Base-by-base conservation (phyloP, 345 rosid species). In the Clarkia xantiana region DNA sequence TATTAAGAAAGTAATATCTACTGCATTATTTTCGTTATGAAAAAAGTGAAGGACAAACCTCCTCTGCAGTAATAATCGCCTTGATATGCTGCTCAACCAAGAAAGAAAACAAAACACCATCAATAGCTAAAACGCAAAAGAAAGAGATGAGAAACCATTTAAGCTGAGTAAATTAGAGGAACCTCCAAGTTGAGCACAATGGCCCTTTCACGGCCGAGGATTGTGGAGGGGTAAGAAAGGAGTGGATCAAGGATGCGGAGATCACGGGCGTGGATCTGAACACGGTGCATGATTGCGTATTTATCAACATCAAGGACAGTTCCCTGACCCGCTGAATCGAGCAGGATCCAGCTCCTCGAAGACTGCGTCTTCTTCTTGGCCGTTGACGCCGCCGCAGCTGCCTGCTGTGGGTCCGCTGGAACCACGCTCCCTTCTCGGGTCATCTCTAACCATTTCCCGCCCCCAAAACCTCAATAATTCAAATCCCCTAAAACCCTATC, bases 201-300 rank as follows among this genome's bases (percentile, higher is more conserved):
- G 65, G 98, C 98, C 34, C 80, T 56, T 59, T 91, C 98, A n/a
- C 98, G 77, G 39, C 95, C 98, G n/a, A 91, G 94, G 62, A 91
- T 87, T 45, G 98, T 72, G 16, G 98, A 87, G 45, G 98, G 98
- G 42, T 87, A 87, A 12, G 96, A 91, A 12, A 87, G 63, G 60
- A 84, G 70, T 1, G 98, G 98, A 61, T 91, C 98, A 49, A 91
- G 82, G 63, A 87, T 84, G 47, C 96, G 78, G 29, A 91, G 93
- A 67, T 91, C 98, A 22, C 96, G 98, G 2, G 98, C 98, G 72
- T 87, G 98, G 70, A 91, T 87, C 71, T 84, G 85, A 42, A 77
- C 95, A 44, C 87, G 87, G 68, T 84, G 87, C 98, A 91, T 87
- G 73, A 91, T 91, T 3, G 77, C 76, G 47, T 84, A 79, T 57